Evolutionary conservation across 371 early-diverging fungal genomes (phyloP), one percentile per base, ranked within the genome.

Genomic region (Rhizopus microsporus): DNA sequence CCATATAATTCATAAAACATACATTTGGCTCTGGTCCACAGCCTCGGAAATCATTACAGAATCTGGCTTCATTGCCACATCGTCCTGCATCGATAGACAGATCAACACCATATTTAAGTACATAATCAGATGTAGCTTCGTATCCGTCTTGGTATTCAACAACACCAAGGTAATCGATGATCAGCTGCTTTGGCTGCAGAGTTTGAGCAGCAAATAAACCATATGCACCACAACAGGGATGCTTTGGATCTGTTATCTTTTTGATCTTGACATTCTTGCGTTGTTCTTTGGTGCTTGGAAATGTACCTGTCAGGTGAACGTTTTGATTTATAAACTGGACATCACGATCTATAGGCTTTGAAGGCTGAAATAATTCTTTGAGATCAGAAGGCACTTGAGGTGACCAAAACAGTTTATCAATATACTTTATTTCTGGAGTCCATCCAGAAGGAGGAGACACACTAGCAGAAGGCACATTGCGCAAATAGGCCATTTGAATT

Each of bases 21-120:
- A 80, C 81, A 54, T 80, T 80, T 16, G 81, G 81, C 1, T 69
- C 73, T 5, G 71, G 63, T 9, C 73, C 76, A 55, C 79, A 67
- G 7, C 82, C 82, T 31, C 82, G 64, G 34, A 75, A 81, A 51
- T 81, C 82, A 31, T 81, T 81, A 54, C 75, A 72, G 52, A 81
- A 81, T 2, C 82, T 55, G 7, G 78, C 80, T 53, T 81, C 82
- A 54, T 81, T 81, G 1, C 82, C 82, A 48, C 62, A 74, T 8
- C 63, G 62, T 13, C 64, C 76, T 0, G 82, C 82, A 56, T 81
- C 82, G n/a, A 81, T 73, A 1, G 78, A 79, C 9, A 75, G 35
- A 37, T 77, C 80, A 0, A 54, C 56, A 10, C 76, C 75, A 30
- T 74, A 67, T 3, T 70, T 63, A 2, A 81, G 51, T 8, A 79